These are phyloP conservation scores for Cenchrus americanus DNA, from an alignment of 176 grass and related monocot species.

Conservation along the genomic window DNA sequence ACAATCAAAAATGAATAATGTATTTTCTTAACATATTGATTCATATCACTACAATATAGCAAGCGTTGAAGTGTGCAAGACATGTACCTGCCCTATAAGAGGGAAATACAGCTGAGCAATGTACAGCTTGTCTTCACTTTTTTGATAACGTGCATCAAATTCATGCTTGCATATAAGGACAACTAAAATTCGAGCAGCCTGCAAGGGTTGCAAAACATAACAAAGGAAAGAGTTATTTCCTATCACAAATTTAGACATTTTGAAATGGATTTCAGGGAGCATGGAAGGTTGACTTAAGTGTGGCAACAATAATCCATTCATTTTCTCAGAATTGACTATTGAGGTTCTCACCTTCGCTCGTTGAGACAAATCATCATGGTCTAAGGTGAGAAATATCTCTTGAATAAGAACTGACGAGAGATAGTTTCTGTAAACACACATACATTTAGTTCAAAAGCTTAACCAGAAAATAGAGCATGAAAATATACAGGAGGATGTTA, in stretches of 20 bases:
- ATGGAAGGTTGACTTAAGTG: background rate
- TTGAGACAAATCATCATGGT: conserved; percentile 97
- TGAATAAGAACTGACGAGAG: conserved; percentile 97
- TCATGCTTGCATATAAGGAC: conserved; percentile 97
- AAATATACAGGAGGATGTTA: background rate
- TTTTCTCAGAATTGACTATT: conserved; percentile 9
- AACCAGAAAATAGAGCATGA: conserved; percentile 11
- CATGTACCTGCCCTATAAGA: conserved; percentile 84
- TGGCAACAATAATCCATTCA: background rate
- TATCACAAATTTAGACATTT: conserved; percentile 27
- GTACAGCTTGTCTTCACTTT: conserved; percentile 93
- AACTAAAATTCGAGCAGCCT: conserved; percentile 99
- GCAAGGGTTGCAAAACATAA: conserved; percentile 28
- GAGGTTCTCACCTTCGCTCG: conserved; percentile 79
- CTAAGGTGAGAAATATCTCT: conserved; percentile 99
- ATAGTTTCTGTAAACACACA: conserved; percentile 78
- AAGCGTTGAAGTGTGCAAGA: background rate
- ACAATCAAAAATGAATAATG: conserved; percentile 5
- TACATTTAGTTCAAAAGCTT: conserved; percentile 4
- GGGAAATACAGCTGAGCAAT: conserved; percentile 98
- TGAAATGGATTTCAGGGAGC: background rate
- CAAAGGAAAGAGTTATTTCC: conserved; percentile 18
- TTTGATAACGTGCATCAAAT: conserved; percentile 96
- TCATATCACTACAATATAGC: conserved; percentile 33
- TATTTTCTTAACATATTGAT: background rate